These are phyloP conservation scores for Barnettozyma vustinii DNA, from an alignment of 805 yeast genomes.

Conservation along the genomic window DNA sequence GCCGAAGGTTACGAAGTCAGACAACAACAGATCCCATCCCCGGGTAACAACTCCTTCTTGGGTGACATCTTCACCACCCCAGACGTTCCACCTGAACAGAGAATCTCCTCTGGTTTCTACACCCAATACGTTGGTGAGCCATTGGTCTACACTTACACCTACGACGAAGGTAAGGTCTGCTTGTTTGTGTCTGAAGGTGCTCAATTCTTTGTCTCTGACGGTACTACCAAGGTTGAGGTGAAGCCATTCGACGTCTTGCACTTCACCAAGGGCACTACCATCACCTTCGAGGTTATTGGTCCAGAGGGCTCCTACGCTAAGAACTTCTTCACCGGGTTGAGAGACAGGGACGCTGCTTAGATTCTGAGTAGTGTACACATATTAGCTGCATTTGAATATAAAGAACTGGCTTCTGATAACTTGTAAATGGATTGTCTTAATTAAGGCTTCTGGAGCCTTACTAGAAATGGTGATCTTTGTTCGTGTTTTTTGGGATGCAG, in stretches of 20 bases:
- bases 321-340: conserved; percentile 58
- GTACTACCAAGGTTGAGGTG: conserved; percentile 52
- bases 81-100: conserved; percentile 53
- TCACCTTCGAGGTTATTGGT: conserved; percentile 58
- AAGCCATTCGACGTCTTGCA: conserved; percentile 63
- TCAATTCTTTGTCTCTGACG: conserved; percentile 52
- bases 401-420: conserved; percentile 2
- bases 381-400: conserved; percentile 1
- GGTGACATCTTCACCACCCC: conserved; percentile 63
- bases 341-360: conserved; percentile 39
- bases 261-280: conserved; percentile 63
- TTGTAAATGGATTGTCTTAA: too few relatives aligned
- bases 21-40: conserved; percentile 57
- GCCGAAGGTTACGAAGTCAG: conserved; percentile 46
- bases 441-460: too few relatives aligned
- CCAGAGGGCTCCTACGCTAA: conserved; percentile 42
- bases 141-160: conserved; percentile 58
- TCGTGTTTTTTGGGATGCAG: too few relatives aligned
- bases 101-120: conserved; percentile 64
- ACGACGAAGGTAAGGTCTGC: conserved; percentile 68
- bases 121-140: conserved; percentile 64
- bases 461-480: too few relatives aligned
- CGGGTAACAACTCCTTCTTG: conserved; percentile 64
- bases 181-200: conserved; percentile 60
- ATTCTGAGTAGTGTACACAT: background rate